Conservation (phyloP, 2,329 filamentous ascomycete genomes). For the Botryotinia convoluta region DNA sequence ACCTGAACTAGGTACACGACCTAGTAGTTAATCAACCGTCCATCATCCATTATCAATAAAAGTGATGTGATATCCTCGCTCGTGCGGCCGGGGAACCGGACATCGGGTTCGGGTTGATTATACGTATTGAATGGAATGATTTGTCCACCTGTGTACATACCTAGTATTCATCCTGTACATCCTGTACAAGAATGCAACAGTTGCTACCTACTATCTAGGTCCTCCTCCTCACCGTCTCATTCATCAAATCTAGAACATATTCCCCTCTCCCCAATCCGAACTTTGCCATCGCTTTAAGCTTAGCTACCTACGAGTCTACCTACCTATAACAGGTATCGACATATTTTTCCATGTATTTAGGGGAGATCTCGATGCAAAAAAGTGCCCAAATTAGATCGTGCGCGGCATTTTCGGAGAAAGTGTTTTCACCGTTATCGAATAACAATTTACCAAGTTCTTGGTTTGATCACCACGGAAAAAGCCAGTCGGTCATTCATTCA, state of each 20-base stretch:
- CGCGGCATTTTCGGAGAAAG: constrained; percentile 3
- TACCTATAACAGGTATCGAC: not conserved
- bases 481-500: not conserved
- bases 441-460: not conserved
- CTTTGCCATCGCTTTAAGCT: not conserved
- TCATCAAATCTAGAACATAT: not conserved
- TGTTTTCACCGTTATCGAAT: not conserved
- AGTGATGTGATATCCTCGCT: not conserved
- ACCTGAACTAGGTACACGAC: not conserved
- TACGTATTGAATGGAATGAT: not conserved
- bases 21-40: not conserved
- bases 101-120: not conserved
- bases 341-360: not conserved
- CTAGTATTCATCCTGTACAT: not conserved
- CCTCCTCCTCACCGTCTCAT: not conserved
- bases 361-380: not conserved
- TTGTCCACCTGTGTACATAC: not conserved
- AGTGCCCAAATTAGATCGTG: not conserved
- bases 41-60: not conserved
- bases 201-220: not conserved
- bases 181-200: not conserved
- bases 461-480: not conserved
- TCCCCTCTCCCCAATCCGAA: not conserved
- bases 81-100: constrained; percentile 5
- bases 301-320: not conserved